Evolutionary conservation across 1,139 yeast genomes (phyloP).

Genomic region (Ogataea hybrid): DNA sequence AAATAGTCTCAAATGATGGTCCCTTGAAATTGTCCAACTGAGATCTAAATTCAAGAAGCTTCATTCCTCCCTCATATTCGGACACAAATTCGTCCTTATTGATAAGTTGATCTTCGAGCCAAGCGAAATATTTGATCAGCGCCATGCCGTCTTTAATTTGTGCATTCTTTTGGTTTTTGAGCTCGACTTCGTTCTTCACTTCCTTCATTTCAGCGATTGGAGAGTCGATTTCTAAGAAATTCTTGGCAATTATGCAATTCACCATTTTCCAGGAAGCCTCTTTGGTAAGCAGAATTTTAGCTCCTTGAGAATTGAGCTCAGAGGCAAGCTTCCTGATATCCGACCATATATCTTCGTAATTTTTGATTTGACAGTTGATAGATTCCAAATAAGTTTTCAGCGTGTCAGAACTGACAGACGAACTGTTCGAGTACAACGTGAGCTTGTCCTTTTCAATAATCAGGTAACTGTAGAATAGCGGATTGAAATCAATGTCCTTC

Average conservation of each 20-base stretch:
- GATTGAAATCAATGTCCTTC: slow-evolving; percentile 79
- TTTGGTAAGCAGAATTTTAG: slow-evolving; percentile 58
- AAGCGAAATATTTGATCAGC: slow-evolving; percentile 71
- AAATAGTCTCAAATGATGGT: slow-evolving; percentile 86
- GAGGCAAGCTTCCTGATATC: slow-evolving; percentile 45
- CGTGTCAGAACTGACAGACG: slow-evolving; percentile 21
- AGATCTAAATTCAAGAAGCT: slow-evolving; percentile 61
- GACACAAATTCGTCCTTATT: slow-evolving; percentile 58
- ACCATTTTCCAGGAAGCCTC: slow-evolving; percentile 82
- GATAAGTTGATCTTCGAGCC: slow-evolving; percentile 73
- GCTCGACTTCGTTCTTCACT: slow-evolving; percentile 70
- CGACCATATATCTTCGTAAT: slow-evolving; percentile 57
- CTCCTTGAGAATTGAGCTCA: slow-evolving; percentile 37
- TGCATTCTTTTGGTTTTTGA: slow-evolving; percentile 71
- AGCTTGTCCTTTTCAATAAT: slow-evolving; percentile 53
- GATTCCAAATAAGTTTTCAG: slow-evolving; percentile 35
- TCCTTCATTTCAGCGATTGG: slow-evolving; percentile 75
- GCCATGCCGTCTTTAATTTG: slow-evolving; percentile 90
- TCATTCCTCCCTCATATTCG: slow-evolving; percentile 77
- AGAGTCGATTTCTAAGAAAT: slow-evolving; percentile 51
- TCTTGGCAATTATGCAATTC: slow-evolving; percentile 40
- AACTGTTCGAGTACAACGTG: slow-evolving; percentile 56
- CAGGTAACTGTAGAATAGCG: slow-evolving; percentile 84
- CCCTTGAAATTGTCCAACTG: slow-evolving; percentile 68
- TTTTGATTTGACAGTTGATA: slow-evolving; percentile 46